These are phyloP conservation scores for Pseudisothecium myosuroides DNA, from an alignment of 225 moss, liverwort and hornwort genomes.

Conservation along the genomic window DNA sequence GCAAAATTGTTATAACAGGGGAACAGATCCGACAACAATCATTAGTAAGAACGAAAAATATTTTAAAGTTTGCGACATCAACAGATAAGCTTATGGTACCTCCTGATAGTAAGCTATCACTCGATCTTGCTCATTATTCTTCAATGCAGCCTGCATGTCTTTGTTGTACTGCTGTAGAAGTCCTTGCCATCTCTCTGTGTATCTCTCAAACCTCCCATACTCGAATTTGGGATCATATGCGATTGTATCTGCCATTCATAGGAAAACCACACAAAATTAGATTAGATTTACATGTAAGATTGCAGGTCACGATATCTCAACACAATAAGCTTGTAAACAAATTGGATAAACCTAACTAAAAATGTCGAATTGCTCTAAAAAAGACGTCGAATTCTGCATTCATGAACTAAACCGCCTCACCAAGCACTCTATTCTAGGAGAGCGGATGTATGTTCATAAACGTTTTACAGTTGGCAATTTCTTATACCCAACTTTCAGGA, in stretches of 20 bases:
- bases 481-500: not conserved
- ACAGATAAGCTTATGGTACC: slow-evolving; percentile 2
- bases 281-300: not conserved
- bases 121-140: slow-evolving; percentile 18
- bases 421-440: not conserved
- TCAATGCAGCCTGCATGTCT: slow-evolving; percentile 22
- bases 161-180: slow-evolving; percentile 31
- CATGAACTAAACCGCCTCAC: not conserved
- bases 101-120: slow-evolving; percentile 32
- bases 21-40: not conserved
- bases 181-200: slow-evolving; percentile 32
- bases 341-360: not conserved
- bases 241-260: slow-evolving; percentile 18
- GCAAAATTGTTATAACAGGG: not conserved
- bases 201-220: slow-evolving; percentile 33
- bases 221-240: slow-evolving; percentile 48
- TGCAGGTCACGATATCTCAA: not conserved
- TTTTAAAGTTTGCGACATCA: not conserved
- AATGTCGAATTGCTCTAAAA: not conserved
- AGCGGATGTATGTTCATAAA: not conserved
- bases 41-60: not conserved
- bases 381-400: not conserved
- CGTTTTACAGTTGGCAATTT: not conserved
- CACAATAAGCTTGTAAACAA: not conserved
- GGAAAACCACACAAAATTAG: not conserved